Evolutionary conservation across 768 basidiomycete genomes (phyloP).

Genomic region (Coprinellus micaceus): DNA sequence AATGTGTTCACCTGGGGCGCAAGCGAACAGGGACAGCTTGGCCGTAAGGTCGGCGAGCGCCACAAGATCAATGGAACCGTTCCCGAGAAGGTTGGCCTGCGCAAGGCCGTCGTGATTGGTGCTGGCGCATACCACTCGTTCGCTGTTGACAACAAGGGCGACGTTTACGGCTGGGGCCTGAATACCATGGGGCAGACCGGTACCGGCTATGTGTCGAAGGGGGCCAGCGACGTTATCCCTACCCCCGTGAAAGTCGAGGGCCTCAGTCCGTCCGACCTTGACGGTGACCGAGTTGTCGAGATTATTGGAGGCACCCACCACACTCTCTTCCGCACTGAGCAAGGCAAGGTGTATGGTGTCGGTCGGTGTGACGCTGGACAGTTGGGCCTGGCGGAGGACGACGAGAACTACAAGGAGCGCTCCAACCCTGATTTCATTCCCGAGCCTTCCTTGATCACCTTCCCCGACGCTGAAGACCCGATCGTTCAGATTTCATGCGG

Average conservation of each 20-base stretch:
- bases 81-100: slow-evolving; percentile 77
- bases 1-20: slow-evolving; percentile 88
- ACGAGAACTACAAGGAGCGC: slow-evolving; percentile 59
- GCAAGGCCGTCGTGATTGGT: slow-evolving; percentile 62
- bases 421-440: slow-evolving; percentile 55
- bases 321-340: slow-evolving; percentile 80
- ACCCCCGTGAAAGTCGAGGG: slow-evolving; percentile 61
- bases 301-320: slow-evolving; percentile 87
- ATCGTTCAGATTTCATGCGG: slow-evolving; percentile 66
- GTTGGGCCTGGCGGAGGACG: slow-evolving; percentile 71
- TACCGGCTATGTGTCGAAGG: slow-evolving; percentile 44
- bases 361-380: slow-evolving; percentile 85
- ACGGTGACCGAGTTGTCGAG: slow-evolving; percentile 59
- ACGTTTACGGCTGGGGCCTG: slow-evolving; percentile 94
- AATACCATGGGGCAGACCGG: slow-evolving; percentile 87
- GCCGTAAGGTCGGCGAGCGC: slow-evolving; percentile 84
- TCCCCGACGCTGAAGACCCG: slow-evolving; percentile 62
- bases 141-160: slow-evolving; percentile 79
- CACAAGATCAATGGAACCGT: slow-evolving; percentile 86
- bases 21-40: slow-evolving; percentile 87
- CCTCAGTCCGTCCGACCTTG: slow-evolving; percentile 59
- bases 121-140: slow-evolving; percentile 87
- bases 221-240: slow-evolving; percentile 48
- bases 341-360: slow-evolving; percentile 81
- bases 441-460: slow-evolving; percentile 61